Conservation (phyloP, 768 basidiomycete species). For the Pholiota molesta region DNA sequence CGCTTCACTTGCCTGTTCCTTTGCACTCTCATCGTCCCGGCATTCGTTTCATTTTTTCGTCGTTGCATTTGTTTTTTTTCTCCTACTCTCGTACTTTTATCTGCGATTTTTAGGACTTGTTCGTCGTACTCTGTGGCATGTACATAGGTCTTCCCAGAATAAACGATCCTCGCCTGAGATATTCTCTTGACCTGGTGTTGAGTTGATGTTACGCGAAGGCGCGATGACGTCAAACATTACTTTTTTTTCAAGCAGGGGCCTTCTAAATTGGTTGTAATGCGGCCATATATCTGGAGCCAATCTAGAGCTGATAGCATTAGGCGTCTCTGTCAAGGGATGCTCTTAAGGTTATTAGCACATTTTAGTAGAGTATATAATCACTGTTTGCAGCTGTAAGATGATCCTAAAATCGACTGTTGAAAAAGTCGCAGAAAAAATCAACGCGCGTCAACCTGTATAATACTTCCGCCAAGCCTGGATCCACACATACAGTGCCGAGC, state of each 20-base stretch:
- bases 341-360: neutral
- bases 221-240: too few relatives aligned
- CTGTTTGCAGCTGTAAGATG: too few relatives aligned
- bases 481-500: neutral
- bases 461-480: neutral
- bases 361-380: neutral
- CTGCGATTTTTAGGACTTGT: constrained; percentile 25
- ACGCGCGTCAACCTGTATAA: too few relatives aligned
- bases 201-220: too few relatives aligned
- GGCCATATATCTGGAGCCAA: neutral
- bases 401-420: too few relatives aligned
- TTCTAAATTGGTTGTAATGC: neutral
- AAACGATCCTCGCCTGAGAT: constrained; percentile 13
- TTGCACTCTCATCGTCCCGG: constrained; percentile 10
- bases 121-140: constrained; percentile 23
- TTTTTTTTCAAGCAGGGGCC: neutral
- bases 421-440: neutral
- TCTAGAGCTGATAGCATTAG: neutral
- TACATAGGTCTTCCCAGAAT: constrained; percentile 25
- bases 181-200: neutral
- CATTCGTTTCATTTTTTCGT: constrained; percentile 17
- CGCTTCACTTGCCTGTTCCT: constrained; percentile 8
- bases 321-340: neutral
- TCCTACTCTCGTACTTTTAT: constrained; percentile 17
- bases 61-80: constrained; percentile 17